phyloP scores from a whole-genome alignment of 331 rosid genomes.

The Quercus phellos region DNA sequence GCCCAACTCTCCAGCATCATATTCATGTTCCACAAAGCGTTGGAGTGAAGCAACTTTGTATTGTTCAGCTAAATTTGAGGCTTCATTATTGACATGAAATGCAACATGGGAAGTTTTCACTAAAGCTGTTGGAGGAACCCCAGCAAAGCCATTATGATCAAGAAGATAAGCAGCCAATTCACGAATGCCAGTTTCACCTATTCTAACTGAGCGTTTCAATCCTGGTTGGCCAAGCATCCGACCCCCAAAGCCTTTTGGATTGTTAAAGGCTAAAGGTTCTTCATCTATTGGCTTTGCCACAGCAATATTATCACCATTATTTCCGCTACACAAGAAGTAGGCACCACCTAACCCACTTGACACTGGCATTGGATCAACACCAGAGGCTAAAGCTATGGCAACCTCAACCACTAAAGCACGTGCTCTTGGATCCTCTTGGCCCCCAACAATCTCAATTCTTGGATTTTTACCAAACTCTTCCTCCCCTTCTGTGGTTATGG shows the following conservation, averaged over 20 bases:
- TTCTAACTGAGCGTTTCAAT: constrained; percentile 62
- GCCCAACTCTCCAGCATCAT: constrained; percentile 86
- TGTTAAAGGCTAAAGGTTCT: constrained; percentile 72
- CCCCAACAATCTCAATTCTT: constrained; percentile 58
- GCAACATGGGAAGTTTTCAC: constrained; percentile 66
- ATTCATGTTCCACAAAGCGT: constrained; percentile 74
- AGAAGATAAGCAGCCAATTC: constrained; percentile 92
- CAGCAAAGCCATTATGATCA: constrained; percentile 74
- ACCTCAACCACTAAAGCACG: constrained; percentile 77
- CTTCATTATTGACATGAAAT: constrained; percentile 40
- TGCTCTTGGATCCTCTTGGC: constrained; percentile 41
- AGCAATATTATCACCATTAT: constrained; percentile 66
- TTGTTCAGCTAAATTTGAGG: constrained; percentile 20
- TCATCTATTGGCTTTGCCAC: constrained; percentile 89
- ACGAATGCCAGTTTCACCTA: constrained; percentile 85
- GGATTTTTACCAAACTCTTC: constrained; percentile 55
- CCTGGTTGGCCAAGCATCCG: constrained; percentile 72
- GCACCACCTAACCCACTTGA: constrained; percentile 84
- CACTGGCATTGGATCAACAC: constrained; percentile 53
- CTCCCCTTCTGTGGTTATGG: constrained; percentile 34
- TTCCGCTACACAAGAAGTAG: constrained; percentile 44
- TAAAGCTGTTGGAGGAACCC: constrained; percentile 92
- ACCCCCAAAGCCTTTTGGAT: constrained; percentile 63
- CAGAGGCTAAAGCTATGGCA: constrained; percentile 73
- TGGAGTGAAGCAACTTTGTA: constrained; percentile 81